These are phyloP conservation scores for Takakia lepidozioides DNA, from an alignment of 225 moss, liverwort and hornwort genomes.

Conservation along the genomic window DNA sequence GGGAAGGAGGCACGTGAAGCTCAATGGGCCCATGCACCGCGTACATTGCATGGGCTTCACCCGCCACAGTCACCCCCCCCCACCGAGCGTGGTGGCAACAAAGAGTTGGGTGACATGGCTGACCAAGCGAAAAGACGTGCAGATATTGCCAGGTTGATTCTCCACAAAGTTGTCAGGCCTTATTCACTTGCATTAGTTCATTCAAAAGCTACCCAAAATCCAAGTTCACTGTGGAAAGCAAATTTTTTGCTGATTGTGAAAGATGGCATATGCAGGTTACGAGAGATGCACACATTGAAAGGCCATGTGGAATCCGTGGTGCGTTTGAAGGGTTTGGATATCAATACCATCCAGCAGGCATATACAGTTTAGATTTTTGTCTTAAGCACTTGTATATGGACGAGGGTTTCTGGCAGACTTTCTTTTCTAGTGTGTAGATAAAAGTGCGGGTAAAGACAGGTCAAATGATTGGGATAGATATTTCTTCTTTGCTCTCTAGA, in stretches of 20 bases:
- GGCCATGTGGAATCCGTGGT: slow-evolving; percentile 88
- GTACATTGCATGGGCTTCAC: slow-evolving; percentile 82
- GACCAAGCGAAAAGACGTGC: slow-evolving; percentile 41
- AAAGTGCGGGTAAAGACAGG: too few relatives aligned
- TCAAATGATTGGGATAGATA: too few relatives aligned
- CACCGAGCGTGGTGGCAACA: slow-evolving; percentile 13
- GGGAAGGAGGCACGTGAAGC: slow-evolving; percentile 85
- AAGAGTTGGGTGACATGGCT: slow-evolving; percentile 37
- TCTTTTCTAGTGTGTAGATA: too few relatives aligned
- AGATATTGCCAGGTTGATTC: slow-evolving; percentile 47
- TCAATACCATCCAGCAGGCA: slow-evolving; percentile 64
- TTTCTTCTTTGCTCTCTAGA: too few relatives aligned
- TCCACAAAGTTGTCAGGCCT: too few relatives aligned
- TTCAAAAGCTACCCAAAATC: too few relatives aligned
- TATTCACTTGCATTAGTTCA: too few relatives aligned
- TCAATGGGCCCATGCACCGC: slow-evolving; percentile 86
- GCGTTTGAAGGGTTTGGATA: slow-evolving; percentile 64
- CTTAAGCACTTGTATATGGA: too few relatives aligned
- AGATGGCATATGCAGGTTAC: slow-evolving; percentile 54
- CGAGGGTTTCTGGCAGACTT: too few relatives aligned
- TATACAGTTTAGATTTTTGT: slow-evolving; percentile 73
- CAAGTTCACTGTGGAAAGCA: too few relatives aligned
- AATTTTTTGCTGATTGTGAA: too few relatives aligned
- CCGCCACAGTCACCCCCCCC: slow-evolving; percentile 36
- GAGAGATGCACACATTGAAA: slow-evolving; percentile 71